Evolutionary conservation across 495 filamentous ascomycete species (phyloP).

Genomic region (Neurospora sp.): DNA sequence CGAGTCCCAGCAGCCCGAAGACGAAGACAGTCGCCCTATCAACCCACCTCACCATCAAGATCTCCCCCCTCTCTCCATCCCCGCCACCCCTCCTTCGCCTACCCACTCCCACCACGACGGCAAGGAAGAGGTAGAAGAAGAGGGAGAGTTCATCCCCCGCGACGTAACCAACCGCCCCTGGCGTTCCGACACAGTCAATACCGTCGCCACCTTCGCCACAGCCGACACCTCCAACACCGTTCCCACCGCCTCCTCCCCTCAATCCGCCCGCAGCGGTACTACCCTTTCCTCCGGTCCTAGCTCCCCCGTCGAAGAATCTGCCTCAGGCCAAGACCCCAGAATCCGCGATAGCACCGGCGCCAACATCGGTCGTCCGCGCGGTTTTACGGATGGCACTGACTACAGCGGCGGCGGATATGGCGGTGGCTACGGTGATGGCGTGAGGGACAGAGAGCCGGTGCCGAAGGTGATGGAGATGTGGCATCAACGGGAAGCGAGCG

Average conservation of each 20-base stretch:
- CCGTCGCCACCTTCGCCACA: constrained; percentile 1
- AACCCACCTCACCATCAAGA: neutral
- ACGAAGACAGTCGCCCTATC: rapidly evolving
- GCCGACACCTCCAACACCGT: neutral
- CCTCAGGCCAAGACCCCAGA: neutral
- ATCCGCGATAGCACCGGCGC: constrained; percentile 8
- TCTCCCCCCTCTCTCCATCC: neutral
- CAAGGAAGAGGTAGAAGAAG: neutral
- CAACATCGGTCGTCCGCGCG: constrained; percentile 2
- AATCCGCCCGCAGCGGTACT: constrained; percentile 12
- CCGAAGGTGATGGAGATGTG: neutral
- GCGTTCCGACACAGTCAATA: neutral
- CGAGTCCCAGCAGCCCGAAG: neutral
- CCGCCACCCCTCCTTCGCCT: neutral
- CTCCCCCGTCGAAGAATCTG: too few relatives aligned
- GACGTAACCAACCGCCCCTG: constrained; percentile 1
- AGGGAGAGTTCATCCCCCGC: neutral
- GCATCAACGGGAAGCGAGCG: neutral
- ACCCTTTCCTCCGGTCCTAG: constrained; percentile 10
- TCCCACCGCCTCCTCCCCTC: constrained; percentile 6
- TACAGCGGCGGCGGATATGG: constrained; percentile 4
- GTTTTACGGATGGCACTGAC: constrained; percentile 3
- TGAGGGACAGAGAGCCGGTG: neutral
- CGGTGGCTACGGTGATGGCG: neutral
- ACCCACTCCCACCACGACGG: neutral